Evolutionary conservation across 225 moss, liverwort and hornwort species (phyloP).

Genomic region (Neckera pumila): DNA sequence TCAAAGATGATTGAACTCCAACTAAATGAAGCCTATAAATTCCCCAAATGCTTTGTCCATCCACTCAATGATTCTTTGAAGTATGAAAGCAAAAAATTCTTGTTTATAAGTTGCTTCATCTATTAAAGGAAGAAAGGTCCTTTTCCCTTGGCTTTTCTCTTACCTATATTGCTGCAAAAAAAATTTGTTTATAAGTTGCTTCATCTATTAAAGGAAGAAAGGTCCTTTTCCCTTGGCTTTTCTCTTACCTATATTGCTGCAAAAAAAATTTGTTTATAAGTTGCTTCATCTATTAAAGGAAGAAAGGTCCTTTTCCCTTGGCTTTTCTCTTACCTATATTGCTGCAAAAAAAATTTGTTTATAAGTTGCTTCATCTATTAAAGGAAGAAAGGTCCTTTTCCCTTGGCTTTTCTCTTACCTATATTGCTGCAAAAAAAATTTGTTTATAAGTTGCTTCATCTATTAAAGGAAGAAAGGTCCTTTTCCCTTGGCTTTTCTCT

Average conservation of each 20-base stretch:
- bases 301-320: not conserved
- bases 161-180: rapidly evolving
- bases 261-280: not conserved
- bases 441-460: not conserved
- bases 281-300: not conserved
- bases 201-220: not conserved
- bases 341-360: not conserved
- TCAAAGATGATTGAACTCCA: not conserved
- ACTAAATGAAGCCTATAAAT: not conserved
- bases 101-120: not conserved
- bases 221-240: not conserved
- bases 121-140: not conserved
- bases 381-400: not conserved
- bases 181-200: not conserved
- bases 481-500: not conserved
- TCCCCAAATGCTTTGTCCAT: not conserved
- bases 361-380: not conserved
- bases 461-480: not conserved
- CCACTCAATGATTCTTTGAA: not conserved
- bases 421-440: not conserved
- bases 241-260: rapidly evolving
- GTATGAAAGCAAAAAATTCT: not conserved
- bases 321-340: rapidly evolving
- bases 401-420: not conserved
- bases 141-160: not conserved